A percentile compares a stretch with the other conserved stretches of the same genome.
Evolutionary conservation across 2,329 filamentous ascomycete species (phyloP).

Genomic region (Phyllosticta citrichinensis): DNA sequence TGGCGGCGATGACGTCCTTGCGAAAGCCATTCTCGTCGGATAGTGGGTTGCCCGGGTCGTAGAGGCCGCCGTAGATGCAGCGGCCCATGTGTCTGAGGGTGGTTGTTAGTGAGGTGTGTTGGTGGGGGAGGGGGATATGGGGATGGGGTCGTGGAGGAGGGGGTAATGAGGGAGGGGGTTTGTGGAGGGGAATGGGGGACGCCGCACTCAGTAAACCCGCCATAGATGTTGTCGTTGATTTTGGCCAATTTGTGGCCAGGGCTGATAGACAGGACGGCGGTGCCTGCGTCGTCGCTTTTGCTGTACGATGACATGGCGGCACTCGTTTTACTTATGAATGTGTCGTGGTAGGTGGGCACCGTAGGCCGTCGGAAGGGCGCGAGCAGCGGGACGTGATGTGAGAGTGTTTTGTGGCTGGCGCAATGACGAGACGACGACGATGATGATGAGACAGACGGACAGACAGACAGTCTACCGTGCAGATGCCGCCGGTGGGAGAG

Average conservation of each 20-base stretch:
- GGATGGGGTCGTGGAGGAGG: background rate
- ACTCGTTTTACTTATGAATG: too few relatives aligned
- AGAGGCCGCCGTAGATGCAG: conserved; percentile 80
- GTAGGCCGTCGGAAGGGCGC: too few relatives aligned
- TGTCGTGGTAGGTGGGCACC: too few relatives aligned
- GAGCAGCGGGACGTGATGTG: too few relatives aligned
- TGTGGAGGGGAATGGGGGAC: background rate
- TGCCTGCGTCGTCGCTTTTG: conserved; percentile 50
- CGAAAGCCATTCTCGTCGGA: conserved; percentile 67
- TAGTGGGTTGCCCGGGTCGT: conserved; percentile 65
- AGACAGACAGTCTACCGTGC: too few relatives aligned
- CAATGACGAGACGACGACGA: too few relatives aligned
- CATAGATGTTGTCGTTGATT: conserved; percentile 74
- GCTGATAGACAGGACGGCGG: conserved; percentile 56
- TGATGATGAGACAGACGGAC: too few relatives aligned
- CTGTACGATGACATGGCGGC: conserved; percentile 62
- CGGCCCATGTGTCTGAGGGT: conserved; percentile 67
- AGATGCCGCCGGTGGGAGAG: too few relatives aligned
- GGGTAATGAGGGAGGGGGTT: background rate
- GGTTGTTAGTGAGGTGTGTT: conserved; percentile 4
- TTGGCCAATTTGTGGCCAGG: conserved; percentile 55
- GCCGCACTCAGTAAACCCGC: conserved; percentile 70
- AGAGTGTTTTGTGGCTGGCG: too few relatives aligned
- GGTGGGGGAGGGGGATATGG: background rate
- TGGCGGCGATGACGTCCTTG: conserved; percentile 63